Evolutionary conservation across 108 stramenopile species (phyloP), one percentile per base, ranked within the genome.

Genomic region (Schizochytrium sp.): DNA sequence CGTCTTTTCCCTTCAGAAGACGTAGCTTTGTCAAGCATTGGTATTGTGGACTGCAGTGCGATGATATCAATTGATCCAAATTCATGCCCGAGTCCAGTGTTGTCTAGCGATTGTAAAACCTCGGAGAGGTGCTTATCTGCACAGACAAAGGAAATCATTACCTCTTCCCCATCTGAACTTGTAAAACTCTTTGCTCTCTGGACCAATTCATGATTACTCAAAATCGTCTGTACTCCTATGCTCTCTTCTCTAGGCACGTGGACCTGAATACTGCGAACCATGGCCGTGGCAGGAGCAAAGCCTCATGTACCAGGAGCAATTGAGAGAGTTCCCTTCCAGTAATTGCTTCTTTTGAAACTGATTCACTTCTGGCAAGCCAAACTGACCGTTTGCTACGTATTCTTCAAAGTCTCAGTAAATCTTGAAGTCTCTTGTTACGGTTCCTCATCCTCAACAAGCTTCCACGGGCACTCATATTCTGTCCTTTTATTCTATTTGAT

Each of bases 111-210:
- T 47, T 55, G 47, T 13, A 83, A 53, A 5, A 83, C 53, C 15
- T 55, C 53, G 5, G 76, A 83, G 12, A 83, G 15, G 53, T 83
- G 76, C 47, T 83, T 83, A n/a, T 49, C 76, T 15, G 38, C 47
- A 40, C 76, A 83, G 12, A 55, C 76, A 28, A 83, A 83, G 5
- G 76, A 83, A 38, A 83, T 55, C 76, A 83, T 55, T 47, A 83
- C 64, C 0, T 7, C 64, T 38, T 69, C 64, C 5, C 19, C 64
- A 12, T 69, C 64, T 8, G 44, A 44, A 7, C 42, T 69, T 44
- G 12, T 7, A 44, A 69, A 69, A 0, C 19, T 13, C 44, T 44
- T 38, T 7, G 44, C 19, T 8, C 64, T 38, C 64, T 69, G 64
- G 5, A 38, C 64, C 10, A 44, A 44, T 12, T 12, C 1, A 15